Percentiles rank a stretch among this genome's conserved stretches.
phyloP scores from a whole-genome alignment of 2,329 filamentous ascomycete species.

The Aspergillus neotritici region DNA sequence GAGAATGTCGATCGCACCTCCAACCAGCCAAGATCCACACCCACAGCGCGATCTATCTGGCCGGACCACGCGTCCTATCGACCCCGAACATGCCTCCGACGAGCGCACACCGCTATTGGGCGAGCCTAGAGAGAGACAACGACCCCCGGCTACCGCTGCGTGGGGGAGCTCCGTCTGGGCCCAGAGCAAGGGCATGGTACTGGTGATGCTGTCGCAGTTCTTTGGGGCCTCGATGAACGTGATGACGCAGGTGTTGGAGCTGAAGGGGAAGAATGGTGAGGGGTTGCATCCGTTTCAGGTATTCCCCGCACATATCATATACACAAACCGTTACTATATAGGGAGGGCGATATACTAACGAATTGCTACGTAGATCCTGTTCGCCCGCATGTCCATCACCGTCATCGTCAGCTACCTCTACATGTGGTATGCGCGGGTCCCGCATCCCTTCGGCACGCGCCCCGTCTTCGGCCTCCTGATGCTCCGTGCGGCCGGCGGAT shows the following conservation, averaged over 20 bases:
- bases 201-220: slow-evolving; percentile 70
- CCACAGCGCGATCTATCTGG: no score
- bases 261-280: slow-evolving; percentile 58
- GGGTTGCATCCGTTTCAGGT: slow-evolving; percentile 75
- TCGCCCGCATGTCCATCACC: slow-evolving; percentile 72
- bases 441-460: slow-evolving; percentile 62
- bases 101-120: no score
- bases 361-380: slow-evolving; percentile 54
- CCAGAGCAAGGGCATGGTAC: slow-evolving; percentile 64
- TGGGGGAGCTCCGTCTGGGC: slow-evolving; percentile 42
- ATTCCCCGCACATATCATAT: background rate
- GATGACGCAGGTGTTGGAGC: slow-evolving; percentile 67
- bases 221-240: slow-evolving; percentile 86
- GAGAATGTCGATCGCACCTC: no score
- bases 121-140: no score
- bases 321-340: no score
- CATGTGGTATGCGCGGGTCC: slow-evolving; percentile 65
- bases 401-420: slow-evolving; percentile 60
- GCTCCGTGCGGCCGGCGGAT: slow-evolving; percentile 62
- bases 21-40: no score
- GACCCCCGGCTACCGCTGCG: no score
- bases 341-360: background rate
- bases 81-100: no score
- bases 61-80: no score
- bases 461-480: slow-evolving; percentile 64